A percentile compares a stretch with the other conserved stretches of the same genome.
phyloP scores from a whole-genome alignment of 208 protist genomes.

The Acanthamoeba castellanii region DNA sequence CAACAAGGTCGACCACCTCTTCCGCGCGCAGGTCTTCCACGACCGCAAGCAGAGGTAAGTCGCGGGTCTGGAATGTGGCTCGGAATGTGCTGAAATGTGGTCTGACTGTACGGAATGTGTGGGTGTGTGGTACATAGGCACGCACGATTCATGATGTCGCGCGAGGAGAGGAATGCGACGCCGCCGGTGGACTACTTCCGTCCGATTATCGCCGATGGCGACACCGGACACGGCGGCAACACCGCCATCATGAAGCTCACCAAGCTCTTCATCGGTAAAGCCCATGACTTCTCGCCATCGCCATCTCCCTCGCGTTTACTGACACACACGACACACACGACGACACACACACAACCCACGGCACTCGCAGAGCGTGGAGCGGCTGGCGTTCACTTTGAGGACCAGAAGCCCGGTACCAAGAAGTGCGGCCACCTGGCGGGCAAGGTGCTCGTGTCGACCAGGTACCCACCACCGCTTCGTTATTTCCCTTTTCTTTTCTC shows the following conservation, averaged over 20 bases:
- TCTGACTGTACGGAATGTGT: too few species aligned
- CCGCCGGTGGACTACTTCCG: constrained; percentile 86
- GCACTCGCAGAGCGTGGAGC: constrained; percentile 87
- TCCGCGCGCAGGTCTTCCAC: constrained; percentile 90
- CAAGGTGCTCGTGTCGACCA: constrained; percentile 89
- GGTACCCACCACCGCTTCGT: neutral
- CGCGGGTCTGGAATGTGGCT: too few species aligned
- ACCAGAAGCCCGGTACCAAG: constrained; percentile 92
- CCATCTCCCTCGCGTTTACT: neutral
- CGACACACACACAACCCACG: too few species aligned
- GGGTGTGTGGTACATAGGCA: neutral
- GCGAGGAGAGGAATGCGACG: constrained; percentile 81
- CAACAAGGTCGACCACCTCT: constrained; percentile 92
- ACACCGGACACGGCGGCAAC: constrained; percentile 92
- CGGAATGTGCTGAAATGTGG: too few species aligned
- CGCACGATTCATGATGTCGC: constrained; percentile 78
- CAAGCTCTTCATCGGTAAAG: constrained; percentile 88
- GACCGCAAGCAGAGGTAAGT: constrained; percentile 87
- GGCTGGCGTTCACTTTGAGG: constrained; percentile 92
- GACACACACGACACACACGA: too few species aligned
- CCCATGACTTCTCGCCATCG: too few species aligned
- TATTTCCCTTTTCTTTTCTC: neutral
- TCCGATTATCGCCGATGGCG: constrained; percentile 93
- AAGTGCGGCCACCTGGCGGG: constrained; percentile 91
- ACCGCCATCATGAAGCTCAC: constrained; percentile 92